Conservation (phyloP, 2,329 filamentous ascomycete genomes). For the Aureobasidium leucospermi region DNA sequence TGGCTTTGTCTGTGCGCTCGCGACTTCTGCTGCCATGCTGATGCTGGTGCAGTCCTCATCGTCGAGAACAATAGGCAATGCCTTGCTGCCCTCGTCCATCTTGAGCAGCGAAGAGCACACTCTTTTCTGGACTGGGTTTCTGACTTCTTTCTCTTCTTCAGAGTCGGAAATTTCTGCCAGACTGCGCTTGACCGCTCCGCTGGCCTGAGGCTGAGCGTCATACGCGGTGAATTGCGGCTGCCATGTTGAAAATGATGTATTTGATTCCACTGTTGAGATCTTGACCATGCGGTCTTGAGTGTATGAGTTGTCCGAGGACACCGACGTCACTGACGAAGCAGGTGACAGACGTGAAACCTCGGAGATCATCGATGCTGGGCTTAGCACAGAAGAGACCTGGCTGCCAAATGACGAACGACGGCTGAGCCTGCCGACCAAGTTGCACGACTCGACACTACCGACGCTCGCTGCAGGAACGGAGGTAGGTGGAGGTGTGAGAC, state of each 20-base stretch:
- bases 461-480: constrained; percentile 57
- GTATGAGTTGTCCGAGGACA: constrained; percentile 36
- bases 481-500: constrained; percentile 49
- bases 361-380: constrained; percentile 57
- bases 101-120: neutral
- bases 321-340: constrained; percentile 48
- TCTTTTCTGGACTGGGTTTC: neutral
- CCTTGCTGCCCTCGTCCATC: neutral
- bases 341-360: constrained; percentile 50
- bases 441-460: constrained; percentile 39
- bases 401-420: constrained; percentile 41
- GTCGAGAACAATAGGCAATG: constrained; percentile 3
- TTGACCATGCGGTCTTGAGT: neutral
- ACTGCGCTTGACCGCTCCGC: constrained; percentile 13
- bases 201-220: constrained; percentile 14
- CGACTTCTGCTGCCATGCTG: constrained; percentile 6
- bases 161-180: neutral
- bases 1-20: neutral
- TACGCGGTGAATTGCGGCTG: neutral
- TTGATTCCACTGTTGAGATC: neutral
- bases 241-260: neutral
- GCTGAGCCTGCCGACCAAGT: constrained; percentile 42
- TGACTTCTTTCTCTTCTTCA: neutral
- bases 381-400: constrained; percentile 46
- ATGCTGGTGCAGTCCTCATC: constrained; percentile 10